Evolutionary conservation across 108 stramenopile genomes (phyloP).

Genomic region (Phaeodactylum tricornutum): DNA sequence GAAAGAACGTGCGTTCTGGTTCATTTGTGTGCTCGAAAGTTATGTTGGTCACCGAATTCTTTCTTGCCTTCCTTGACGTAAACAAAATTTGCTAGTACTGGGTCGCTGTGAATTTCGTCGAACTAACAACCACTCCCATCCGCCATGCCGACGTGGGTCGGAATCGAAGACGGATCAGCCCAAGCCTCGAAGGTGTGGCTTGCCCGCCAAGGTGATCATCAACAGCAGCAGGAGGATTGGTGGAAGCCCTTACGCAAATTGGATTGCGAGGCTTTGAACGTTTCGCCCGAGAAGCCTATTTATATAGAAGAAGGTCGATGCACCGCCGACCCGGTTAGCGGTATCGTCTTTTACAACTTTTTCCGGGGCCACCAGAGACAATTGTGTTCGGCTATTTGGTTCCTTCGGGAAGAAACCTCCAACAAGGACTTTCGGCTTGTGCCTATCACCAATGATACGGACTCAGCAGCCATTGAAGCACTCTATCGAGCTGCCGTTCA

Average conservation of each 20-base stretch:
- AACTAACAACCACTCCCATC: too few relatives aligned
- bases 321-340: slow-evolving; percentile 43
- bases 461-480: slow-evolving; percentile 40
- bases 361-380: slow-evolving; percentile 23
- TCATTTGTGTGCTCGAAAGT: too few relatives aligned
- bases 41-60: too few relatives aligned
- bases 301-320: slow-evolving; percentile 55
- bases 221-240: background rate
- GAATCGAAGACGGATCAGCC: slow-evolving; percentile 52
- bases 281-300: slow-evolving; percentile 19
- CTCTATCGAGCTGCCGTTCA: slow-evolving; percentile 56
- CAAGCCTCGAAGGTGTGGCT: slow-evolving; percentile 44
- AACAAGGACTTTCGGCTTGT: slow-evolving; percentile 16
- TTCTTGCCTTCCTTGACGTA: too few relatives aligned
- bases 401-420: slow-evolving; percentile 34
- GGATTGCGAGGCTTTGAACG: slow-evolving; percentile 65
- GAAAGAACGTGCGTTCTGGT: too few relatives aligned
- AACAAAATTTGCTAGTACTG: too few relatives aligned
- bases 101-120: too few relatives aligned
- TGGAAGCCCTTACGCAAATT: slow-evolving; percentile 72
- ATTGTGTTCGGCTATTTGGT: slow-evolving; percentile 66
- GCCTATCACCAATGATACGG: slow-evolving; percentile 34
- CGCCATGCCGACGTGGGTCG: slow-evolving; percentile 59
- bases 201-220: slow-evolving; percentile 8
- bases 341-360: slow-evolving; percentile 50